Conservation (phyloP, 495 filamentous ascomycete genomes). For the Chlorociboria aeruginascens region DNA sequence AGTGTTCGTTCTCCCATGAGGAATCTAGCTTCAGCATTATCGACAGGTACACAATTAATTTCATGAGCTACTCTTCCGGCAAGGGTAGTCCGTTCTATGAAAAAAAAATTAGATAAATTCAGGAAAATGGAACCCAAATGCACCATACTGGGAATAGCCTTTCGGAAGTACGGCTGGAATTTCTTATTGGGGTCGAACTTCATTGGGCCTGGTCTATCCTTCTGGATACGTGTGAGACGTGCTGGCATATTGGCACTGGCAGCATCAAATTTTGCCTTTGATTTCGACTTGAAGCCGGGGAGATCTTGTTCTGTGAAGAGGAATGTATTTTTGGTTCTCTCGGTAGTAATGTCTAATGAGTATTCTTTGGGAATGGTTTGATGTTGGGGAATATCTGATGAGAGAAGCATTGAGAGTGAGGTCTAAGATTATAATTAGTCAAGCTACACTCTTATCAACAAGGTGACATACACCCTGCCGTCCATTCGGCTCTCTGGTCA, state of each 20-base stretch:
- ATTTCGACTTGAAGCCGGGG: constrained; percentile 58
- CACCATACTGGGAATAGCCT: constrained; percentile 70
- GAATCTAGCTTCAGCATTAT: constrained; percentile 57
- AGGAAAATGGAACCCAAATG: background rate
- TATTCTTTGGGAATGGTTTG: constrained; percentile 72
- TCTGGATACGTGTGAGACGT: constrained; percentile 30
- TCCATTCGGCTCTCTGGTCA: constrained; percentile 33
- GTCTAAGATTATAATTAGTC: constrained; percentile 7
- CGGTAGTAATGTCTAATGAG: constrained; percentile 52
- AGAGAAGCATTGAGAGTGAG: constrained; percentile 40
- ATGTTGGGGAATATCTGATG: constrained; percentile 42
- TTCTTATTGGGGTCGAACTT: constrained; percentile 43
- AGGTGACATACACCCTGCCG: constrained; percentile 31
- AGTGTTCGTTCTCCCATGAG: constrained; percentile 47
- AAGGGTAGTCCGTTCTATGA: constrained; percentile 57
- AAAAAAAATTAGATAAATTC: background rate
- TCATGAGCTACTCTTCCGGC: constrained; percentile 64
- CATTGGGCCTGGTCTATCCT: constrained; percentile 1
- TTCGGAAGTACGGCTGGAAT: constrained; percentile 57
- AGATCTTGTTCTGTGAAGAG: constrained; percentile 88
- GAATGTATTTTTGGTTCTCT: constrained; percentile 62
- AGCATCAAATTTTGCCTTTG: constrained; percentile 35
- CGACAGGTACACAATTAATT: constrained; percentile 61
- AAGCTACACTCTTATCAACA: background rate
- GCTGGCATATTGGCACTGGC: constrained; percentile 36